These are phyloP conservation scores for Talaromyces funiculosus DNA, from an alignment of 2,329 filamentous ascomycete genomes.

Conservation along the genomic window DNA sequence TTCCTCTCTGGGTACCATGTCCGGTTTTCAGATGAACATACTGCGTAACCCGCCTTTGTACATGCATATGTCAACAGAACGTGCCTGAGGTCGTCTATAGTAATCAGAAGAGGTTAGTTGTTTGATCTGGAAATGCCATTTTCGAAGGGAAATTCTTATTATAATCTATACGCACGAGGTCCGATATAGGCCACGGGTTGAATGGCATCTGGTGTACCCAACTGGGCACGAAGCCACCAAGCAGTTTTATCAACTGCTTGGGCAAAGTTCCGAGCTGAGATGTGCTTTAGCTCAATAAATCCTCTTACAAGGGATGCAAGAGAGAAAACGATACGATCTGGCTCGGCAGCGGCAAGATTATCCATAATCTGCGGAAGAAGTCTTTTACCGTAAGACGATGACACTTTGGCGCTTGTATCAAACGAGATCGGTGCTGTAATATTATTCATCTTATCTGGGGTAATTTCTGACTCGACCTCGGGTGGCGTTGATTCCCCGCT, in stretches of 20 bases:
- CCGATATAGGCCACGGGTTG: slow-evolving; percentile 10
- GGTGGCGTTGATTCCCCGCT: not conserved
- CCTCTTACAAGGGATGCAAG: not conserved
- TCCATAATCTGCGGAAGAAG: slow-evolving; percentile 11
- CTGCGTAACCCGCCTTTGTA: slow-evolving; percentile 4
- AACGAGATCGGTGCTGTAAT: not conserved
- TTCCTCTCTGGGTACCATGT: not conserved
- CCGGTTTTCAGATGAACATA: not conserved
- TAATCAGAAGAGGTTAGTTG: not conserved
- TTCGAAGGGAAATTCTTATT: not conserved
- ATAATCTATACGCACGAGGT: not conserved
- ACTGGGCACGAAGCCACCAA: slow-evolving; percentile 4
- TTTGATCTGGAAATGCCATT: not conserved
- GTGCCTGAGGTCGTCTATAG: slow-evolving; percentile 4
- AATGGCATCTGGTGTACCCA: not conserved
- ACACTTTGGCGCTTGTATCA: not conserved
- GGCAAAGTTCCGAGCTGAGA: not conserved
- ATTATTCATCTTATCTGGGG: not conserved
- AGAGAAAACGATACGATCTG: not conserved
- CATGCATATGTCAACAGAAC: slow-evolving; percentile 6
- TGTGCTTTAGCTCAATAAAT: not conserved
- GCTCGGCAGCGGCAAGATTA: not conserved
- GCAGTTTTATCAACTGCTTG: slow-evolving; percentile 6
- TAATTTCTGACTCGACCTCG: not conserved
- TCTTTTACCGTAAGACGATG: not conserved